These are phyloP conservation scores for Botrytis sinoallii DNA, from an alignment of 2,329 filamentous ascomycete species.

Conservation along the genomic window DNA sequence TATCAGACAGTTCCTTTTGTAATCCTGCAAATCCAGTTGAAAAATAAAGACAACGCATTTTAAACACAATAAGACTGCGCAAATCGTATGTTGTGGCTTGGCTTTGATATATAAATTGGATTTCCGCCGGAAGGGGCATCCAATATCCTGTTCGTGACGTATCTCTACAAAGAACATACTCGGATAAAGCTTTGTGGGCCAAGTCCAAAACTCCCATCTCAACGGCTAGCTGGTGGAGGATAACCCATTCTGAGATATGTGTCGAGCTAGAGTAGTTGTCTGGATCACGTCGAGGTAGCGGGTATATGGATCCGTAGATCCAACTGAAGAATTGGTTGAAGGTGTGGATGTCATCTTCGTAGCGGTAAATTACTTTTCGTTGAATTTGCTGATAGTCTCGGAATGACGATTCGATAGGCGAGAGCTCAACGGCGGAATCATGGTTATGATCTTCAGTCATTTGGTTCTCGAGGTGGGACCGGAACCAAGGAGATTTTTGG, in stretches of 20 bases:
- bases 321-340: conserved; percentile 13
- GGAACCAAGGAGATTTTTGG: conserved; percentile 10
- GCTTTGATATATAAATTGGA: conserved; percentile 1
- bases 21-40: background rate
- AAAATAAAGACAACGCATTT: background rate
- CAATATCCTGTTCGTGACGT: background rate
- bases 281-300: background rate
- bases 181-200: background rate
- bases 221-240: background rate
- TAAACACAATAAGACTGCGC: background rate
- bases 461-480: background rate
- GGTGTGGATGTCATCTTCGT: background rate
- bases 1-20: background rate
- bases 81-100: background rate
- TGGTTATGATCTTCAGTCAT: background rate
- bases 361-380: background rate
- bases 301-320: background rate
- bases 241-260: conserved; percentile 9
- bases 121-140: conserved; percentile 1
- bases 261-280: background rate
- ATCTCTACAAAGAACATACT: background rate
- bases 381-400: background rate
- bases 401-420: background rate
- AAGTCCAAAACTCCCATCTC: conserved; percentile 3
- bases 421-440: background rate